Evolutionary conservation across 768 basidiomycete genomes (phyloP).

Genomic region (Exsudoporus frostii): DNA sequence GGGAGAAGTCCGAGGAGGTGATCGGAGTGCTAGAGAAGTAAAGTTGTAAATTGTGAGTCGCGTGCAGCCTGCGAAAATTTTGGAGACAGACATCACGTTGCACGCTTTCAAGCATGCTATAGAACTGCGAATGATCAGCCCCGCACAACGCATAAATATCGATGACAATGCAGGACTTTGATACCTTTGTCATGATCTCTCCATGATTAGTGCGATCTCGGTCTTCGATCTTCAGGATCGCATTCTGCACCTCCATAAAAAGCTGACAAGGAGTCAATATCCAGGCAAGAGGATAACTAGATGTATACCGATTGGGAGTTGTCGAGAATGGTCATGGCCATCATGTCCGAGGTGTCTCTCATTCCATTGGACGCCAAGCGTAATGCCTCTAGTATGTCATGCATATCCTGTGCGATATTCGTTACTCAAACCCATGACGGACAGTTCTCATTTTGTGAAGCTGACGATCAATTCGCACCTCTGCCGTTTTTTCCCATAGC

Average conservation of each 20-base stretch:
- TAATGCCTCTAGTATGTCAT: slow-evolving; percentile 20
- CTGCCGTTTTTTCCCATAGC: slow-evolving; percentile 28
- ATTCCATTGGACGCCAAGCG: slow-evolving; percentile 18
- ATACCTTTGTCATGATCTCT: slow-evolving; percentile 25
- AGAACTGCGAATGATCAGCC: slow-evolving; percentile 24
- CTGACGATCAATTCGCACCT: slow-evolving; percentile 19
- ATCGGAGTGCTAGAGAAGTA: slow-evolving; percentile 24
- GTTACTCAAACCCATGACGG: neutral
- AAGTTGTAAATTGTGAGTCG: neutral
- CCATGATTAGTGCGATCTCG: slow-evolving; percentile 18
- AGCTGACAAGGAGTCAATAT: slow-evolving; percentile 21
- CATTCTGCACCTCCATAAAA: slow-evolving; percentile 17
- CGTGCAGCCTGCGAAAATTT: neutral
- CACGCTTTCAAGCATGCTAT: slow-evolving; percentile 22
- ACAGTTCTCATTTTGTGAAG: neutral
- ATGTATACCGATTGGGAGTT: slow-evolving; percentile 22
- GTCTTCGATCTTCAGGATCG: slow-evolving; percentile 21
- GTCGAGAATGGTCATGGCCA: slow-evolving; percentile 9
- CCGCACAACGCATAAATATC: neutral
- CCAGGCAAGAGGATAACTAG: neutral
- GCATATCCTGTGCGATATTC: slow-evolving; percentile 27
- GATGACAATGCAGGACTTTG: neutral
- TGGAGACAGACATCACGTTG: slow-evolving; percentile 21
- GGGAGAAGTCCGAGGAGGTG: slow-evolving; percentile 25
- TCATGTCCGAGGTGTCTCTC: slow-evolving; percentile 20